phyloP scores from a whole-genome alignment of 2,329 filamentous ascomycete genomes.

The Aspergillus versicolor region DNA sequence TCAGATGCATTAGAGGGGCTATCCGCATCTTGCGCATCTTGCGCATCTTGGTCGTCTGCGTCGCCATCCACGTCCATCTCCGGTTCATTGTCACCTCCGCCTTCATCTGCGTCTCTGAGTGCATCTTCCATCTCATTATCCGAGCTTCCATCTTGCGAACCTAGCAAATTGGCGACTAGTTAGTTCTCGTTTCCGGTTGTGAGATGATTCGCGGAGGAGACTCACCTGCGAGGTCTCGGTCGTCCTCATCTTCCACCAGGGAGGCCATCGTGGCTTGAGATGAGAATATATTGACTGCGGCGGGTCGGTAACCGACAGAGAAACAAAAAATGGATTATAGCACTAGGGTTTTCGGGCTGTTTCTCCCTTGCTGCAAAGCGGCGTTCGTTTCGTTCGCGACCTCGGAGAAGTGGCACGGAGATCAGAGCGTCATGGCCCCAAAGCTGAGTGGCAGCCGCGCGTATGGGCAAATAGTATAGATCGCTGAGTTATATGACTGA shows the following conservation, averaged over 20 bases:
- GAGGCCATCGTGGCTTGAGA: conserved; percentile 28
- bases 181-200: conserved; percentile 1
- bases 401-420: neutral
- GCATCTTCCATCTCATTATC: conserved; percentile 50
- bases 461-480: neutral
- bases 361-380: neutral
- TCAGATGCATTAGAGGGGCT: conserved; percentile 42
- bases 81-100: conserved; percentile 37
- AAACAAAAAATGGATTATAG: neutral
- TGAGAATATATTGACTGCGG: neutral
- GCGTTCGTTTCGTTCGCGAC: conserved; percentile 1
- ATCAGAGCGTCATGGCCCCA: conserved; percentile 7
- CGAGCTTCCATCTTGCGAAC: conserved; percentile 50
- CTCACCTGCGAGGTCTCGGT: conserved; percentile 42
- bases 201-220: neutral
- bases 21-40: conserved; percentile 38
- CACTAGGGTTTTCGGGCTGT: neutral
- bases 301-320: neutral
- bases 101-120: conserved; percentile 45
- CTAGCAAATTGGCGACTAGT: conserved; percentile 24
- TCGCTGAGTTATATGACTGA: neutral
- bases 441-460: neutral
- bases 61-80: conserved; percentile 37
- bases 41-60: conserved; percentile 35
- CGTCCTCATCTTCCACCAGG: conserved; percentile 42